Conservation (phyloP, 257 asterid genomes). For the Buddleja alternifolia region DNA sequence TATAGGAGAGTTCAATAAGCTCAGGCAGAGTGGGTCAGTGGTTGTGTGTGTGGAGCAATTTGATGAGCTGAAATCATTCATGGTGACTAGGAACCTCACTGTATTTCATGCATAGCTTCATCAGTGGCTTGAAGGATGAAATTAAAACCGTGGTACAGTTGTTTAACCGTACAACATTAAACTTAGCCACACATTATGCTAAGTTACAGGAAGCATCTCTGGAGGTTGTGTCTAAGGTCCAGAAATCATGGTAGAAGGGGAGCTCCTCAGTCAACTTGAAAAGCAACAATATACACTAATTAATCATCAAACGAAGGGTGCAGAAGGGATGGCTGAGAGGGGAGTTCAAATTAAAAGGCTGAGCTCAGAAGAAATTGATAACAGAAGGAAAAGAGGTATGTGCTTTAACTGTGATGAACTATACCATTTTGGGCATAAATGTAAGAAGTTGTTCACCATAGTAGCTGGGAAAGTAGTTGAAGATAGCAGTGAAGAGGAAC, state of each 20-base stretch:
- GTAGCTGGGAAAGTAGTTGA: too few species aligned
- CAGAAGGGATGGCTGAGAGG: background rate
- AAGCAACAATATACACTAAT: background rate
- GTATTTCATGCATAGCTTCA: background rate
- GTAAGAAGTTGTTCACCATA: background rate
- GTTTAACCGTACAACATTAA: background rate
- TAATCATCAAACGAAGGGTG: background rate
- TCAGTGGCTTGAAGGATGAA: background rate
- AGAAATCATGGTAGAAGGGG: too few species aligned
- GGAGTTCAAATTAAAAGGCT: background rate
- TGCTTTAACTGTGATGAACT: background rate
- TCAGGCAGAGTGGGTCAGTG: too few species aligned
- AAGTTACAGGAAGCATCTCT: too few species aligned
- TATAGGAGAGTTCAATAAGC: too few species aligned
- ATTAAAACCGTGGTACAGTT: background rate
- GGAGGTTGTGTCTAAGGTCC: too few species aligned
- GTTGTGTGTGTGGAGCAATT: too few species aligned
- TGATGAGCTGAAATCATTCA: background rate
- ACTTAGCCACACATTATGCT: background rate
- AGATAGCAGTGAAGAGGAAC: too few species aligned
- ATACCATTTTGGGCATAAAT: background rate
- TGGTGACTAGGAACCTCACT: background rate
- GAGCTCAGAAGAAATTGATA: background rate
- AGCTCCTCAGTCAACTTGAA: background rate
- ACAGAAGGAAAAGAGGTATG: background rate